These are phyloP conservation scores for Pseudopyrenochaeta lycopersici DNA, from an alignment of 2,329 filamentous ascomycete species.

Conservation along the genomic window DNA sequence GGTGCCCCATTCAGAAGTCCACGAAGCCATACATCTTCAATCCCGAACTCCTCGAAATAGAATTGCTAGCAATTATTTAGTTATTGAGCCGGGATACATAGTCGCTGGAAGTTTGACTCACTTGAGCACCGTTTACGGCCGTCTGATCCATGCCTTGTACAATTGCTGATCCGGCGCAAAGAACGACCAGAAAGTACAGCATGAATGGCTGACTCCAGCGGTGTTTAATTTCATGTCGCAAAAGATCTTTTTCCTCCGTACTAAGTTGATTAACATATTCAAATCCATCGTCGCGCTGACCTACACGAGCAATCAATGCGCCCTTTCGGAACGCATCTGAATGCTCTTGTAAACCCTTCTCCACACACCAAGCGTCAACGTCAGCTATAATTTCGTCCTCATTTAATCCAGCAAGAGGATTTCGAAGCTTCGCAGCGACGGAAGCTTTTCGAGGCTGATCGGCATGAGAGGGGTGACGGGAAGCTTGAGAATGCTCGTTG, in stretches of 20 bases:
- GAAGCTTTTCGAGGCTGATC: slow-evolving; percentile 27
- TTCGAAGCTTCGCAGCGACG: slow-evolving; percentile 55
- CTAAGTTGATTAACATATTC: slow-evolving; percentile 59
- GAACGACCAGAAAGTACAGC: slow-evolving; percentile 71
- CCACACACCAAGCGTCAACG: slow-evolving; percentile 63
- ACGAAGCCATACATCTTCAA: slow-evolving; percentile 35
- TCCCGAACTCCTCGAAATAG: slow-evolving; percentile 40
- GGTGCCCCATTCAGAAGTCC: slow-evolving; percentile 42
- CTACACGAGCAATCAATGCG: slow-evolving; percentile 56
- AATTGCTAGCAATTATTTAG: slow-evolving; percentile 24
- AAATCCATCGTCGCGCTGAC: slow-evolving; percentile 59
- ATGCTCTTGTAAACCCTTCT: slow-evolving; percentile 59
- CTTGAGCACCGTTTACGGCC: slow-evolving; percentile 44
- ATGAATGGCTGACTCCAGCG: slow-evolving; percentile 74
- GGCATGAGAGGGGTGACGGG: slow-evolving; percentile 2
- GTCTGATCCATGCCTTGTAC: slow-evolving; percentile 66
- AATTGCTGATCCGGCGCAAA: slow-evolving; percentile 73
- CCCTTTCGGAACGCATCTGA: slow-evolving; percentile 61
- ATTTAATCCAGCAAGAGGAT: slow-evolving; percentile 64
- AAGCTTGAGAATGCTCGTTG: slow-evolving; percentile 26
- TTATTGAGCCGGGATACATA: not conserved
- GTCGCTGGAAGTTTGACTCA: slow-evolving; percentile 5
- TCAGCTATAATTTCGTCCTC: slow-evolving; percentile 62
- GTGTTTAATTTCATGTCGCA: slow-evolving; percentile 69
- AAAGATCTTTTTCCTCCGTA: slow-evolving; percentile 65